phyloP scores from a whole-genome alignment of 352 stramenopile species.

The Paralagenidium karlingii region DNA sequence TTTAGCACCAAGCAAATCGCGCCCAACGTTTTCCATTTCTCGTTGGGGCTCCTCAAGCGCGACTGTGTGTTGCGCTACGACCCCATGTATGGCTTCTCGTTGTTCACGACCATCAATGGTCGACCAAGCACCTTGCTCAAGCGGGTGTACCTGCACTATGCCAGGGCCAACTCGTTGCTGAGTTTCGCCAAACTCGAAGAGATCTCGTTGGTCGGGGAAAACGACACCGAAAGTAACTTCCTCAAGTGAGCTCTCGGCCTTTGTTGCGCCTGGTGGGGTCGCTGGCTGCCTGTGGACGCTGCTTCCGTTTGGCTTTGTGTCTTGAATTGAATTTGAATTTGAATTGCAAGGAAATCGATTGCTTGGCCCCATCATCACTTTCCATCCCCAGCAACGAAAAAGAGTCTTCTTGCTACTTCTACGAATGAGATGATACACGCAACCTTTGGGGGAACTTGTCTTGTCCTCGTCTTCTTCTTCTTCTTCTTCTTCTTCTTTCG shows the following conservation, averaged over 20 bases:
- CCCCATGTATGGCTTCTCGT: slow-evolving; percentile 13
- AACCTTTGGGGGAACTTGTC: too few relatives aligned
- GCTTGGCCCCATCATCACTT: not conserved
- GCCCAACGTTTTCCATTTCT: slow-evolving; percentile 29
- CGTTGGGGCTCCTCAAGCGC: slow-evolving; percentile 25
- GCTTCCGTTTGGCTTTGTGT: too few relatives aligned
- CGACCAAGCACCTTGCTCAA: slow-evolving; percentile 37
- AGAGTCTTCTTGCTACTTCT: not conserved
- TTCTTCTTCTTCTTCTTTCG: too few relatives aligned
- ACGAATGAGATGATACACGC: too few relatives aligned
- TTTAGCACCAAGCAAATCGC: slow-evolving; percentile 23
- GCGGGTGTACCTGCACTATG: slow-evolving; percentile 31
- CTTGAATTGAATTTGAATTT: not conserved
- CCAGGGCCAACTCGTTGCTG: slow-evolving; percentile 16
- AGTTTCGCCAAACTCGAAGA: slow-evolving; percentile 21
- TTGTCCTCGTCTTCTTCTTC: too few relatives aligned
- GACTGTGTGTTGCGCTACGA: slow-evolving; percentile 37
- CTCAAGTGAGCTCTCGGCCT: too few relatives aligned
- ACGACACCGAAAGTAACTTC: slow-evolving; percentile 18
- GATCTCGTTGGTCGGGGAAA: slow-evolving; percentile 21
- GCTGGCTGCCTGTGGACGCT: too few relatives aligned
- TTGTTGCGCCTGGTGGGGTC: too few relatives aligned
- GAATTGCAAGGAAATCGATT: not conserved
- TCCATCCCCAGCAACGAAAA: not conserved
- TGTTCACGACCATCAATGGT: slow-evolving; percentile 46